These are phyloP conservation scores for Brassica rapa DNA, from an alignment of 345 rosid species.

Conservation along the genomic window DNA sequence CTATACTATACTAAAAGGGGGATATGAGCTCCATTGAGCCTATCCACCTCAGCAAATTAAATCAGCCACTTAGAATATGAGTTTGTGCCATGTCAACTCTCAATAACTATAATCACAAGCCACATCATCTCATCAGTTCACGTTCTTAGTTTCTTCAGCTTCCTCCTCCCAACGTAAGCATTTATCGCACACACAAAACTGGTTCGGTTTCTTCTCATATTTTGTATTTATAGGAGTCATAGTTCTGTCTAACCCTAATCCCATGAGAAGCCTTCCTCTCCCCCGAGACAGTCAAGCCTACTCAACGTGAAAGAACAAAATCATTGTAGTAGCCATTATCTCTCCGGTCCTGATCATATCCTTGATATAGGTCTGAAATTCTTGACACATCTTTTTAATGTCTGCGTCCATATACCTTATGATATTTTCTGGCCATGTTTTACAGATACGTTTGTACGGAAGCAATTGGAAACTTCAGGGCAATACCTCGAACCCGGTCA, in stretches of 20 bases:
- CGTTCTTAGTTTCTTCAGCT: not conserved
- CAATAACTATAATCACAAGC: not conserved
- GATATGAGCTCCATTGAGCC: too few species aligned
- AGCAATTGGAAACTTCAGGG: constrained; percentile 70
- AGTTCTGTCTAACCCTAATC: not conserved
- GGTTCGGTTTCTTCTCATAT: not conserved
- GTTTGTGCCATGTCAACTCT: not conserved
- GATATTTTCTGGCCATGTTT: constrained; percentile 22
- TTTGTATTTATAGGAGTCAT: not conserved
- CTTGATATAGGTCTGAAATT: constrained; percentile 72
- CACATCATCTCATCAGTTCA: not conserved
- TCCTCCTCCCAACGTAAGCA: not conserved
- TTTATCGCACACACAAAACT: too few species aligned
- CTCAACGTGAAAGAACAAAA: constrained; percentile 82
- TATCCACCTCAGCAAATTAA: too few species aligned
- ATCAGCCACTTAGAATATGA: too few species aligned
- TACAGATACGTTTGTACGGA: constrained; percentile 81
- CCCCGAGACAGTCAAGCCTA: constrained; percentile 92
- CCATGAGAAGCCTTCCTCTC: constrained; percentile 70
- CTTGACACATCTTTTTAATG: constrained; percentile 3
- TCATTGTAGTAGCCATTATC: constrained; percentile 80
- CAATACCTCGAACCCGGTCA: constrained; percentile 94
- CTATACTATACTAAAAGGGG: too few species aligned
- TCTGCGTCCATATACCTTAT: constrained; percentile 9
- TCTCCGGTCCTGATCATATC: constrained; percentile 77